phyloP scores from a whole-genome alignment of 768 basidiomycete species.

The Psilocybe cyanescens region DNA sequence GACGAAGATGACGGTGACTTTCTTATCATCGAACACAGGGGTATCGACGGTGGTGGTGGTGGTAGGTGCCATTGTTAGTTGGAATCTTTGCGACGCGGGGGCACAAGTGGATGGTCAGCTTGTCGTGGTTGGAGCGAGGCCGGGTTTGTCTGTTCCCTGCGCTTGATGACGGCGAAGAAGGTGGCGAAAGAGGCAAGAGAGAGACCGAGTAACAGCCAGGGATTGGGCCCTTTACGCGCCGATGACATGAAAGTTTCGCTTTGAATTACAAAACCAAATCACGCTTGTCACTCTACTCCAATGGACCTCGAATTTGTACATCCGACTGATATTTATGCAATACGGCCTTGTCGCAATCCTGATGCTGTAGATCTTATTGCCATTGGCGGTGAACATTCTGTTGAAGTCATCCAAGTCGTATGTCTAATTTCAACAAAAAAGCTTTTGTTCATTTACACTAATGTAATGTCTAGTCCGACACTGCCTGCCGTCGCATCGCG shows the following conservation, averaged over 20 bases:
- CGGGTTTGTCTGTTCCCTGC: constrained; percentile 59
- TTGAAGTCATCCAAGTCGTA: constrained; percentile 71
- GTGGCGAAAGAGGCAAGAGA: constrained; percentile 56
- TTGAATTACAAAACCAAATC: constrained; percentile 6
- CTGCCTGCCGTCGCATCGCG: constrained; percentile 55
- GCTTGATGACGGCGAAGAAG: constrained; percentile 59
- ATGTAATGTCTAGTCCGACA: constrained; percentile 37
- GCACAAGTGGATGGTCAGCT: constrained; percentile 67
- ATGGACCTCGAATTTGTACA: constrained; percentile 70
- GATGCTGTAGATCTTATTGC: constrained; percentile 75
- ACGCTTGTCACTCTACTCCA: background rate
- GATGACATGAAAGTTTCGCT: constrained; percentile 23
- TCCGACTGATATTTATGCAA: constrained; percentile 59
- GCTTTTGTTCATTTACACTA: constrained; percentile 9
- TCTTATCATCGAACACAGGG: constrained; percentile 65
- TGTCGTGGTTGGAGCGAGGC: constrained; percentile 64
- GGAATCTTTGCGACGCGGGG: constrained; percentile 51
- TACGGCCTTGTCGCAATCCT: constrained; percentile 65
- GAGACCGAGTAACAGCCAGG: constrained; percentile 61
- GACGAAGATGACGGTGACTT: constrained; percentile 91
- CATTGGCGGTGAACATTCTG: constrained; percentile 72
- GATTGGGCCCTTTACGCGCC: constrained; percentile 56
- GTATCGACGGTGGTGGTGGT: constrained; percentile 9
- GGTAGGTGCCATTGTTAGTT: constrained; percentile 15
- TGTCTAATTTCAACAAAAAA: constrained; percentile 26